Evolutionary conservation across 805 yeast species (phyloP).

Genomic region (Danielia oregonensis): DNA sequence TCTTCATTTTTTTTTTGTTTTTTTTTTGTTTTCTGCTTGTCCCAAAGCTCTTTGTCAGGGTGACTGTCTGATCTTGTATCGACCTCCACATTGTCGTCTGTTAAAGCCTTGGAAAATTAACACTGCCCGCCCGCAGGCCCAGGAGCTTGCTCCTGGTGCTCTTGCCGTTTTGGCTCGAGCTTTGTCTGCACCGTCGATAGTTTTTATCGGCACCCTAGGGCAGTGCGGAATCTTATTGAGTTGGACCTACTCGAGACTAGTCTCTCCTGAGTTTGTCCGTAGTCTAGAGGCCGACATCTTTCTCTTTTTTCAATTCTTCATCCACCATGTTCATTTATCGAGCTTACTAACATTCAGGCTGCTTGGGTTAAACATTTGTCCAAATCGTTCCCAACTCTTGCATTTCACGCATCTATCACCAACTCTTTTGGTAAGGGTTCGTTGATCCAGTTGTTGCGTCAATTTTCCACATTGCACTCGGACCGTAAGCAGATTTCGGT

Average conservation of each 20-base stretch:
- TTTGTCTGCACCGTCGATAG: conserved; percentile 33
- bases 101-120: conserved; percentile 96
- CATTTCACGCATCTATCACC: conserved; percentile 96
- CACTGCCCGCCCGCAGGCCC: conserved; percentile 51
- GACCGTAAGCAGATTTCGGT: conserved; percentile 96
- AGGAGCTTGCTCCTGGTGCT: conserved; percentile 43
- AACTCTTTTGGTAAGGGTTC: conserved; percentile 98
- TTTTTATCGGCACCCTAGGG: conserved; percentile 44
- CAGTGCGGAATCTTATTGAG: conserved; percentile 69
- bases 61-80: conserved; percentile 38
- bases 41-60: conserved; percentile 92
- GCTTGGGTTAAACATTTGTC: conserved; percentile 98
- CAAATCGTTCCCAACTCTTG: conserved; percentile 88
- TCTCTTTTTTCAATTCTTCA: background rate
- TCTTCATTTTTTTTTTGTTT: conserved; percentile 3
- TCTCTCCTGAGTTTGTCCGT: conserved; percentile 56
- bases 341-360: conserved; percentile 55
- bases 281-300: conserved; percentile 81
- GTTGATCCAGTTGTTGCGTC: conserved; percentile 86
- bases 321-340: background rate
- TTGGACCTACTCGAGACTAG: conserved; percentile 53
- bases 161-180: conserved; percentile 35
- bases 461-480: conserved; percentile 82
- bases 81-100: conserved; percentile 62
- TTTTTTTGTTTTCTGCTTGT: conserved; percentile 6